Evolutionary conservation across 2,329 filamentous ascomycete genomes (phyloP).

Genomic region (Fusarium incarnatum): DNA sequence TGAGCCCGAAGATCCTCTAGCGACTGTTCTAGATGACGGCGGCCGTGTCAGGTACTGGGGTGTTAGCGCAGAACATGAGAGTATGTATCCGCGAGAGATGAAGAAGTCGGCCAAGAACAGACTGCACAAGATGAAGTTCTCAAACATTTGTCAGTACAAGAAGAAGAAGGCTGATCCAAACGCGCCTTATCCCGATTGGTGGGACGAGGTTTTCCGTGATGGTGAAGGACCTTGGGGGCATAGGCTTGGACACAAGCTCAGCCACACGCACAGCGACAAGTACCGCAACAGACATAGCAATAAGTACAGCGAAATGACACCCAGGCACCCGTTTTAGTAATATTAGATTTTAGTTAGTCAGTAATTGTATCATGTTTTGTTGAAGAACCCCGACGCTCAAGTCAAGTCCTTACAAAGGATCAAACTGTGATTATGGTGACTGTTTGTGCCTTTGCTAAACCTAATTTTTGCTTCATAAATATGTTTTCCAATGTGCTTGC

Average conservation of each 20-base stretch:
- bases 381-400: too few species aligned
- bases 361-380: too few species aligned
- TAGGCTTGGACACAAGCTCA: too few species aligned
- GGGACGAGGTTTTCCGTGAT: constrained; percentile 15
- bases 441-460: not conserved
- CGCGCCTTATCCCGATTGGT: not conserved
- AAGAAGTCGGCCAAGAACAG: not conserved
- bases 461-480: not conserved
- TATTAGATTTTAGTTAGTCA: too few species aligned
- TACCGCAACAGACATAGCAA: too few species aligned
- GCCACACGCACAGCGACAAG: too few species aligned
- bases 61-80: not conserved
- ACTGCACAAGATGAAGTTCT: not conserved
- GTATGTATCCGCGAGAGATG: constrained; percentile 2
- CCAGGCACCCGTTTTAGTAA: too few species aligned
- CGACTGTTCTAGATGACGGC: not conserved
- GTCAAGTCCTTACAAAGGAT: too few species aligned
- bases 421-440: too few species aligned
- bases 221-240: too few species aligned
- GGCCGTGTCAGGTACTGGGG: constrained; percentile 17
- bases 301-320: too few species aligned
- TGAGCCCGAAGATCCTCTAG: not conserved
- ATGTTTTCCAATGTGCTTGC: too few species aligned
- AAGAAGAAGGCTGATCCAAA: not conserved
- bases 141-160: not conserved